Base-by-base conservation (phyloP, 306 rosid genomes). In the Quercus berberidifolia region DNA sequence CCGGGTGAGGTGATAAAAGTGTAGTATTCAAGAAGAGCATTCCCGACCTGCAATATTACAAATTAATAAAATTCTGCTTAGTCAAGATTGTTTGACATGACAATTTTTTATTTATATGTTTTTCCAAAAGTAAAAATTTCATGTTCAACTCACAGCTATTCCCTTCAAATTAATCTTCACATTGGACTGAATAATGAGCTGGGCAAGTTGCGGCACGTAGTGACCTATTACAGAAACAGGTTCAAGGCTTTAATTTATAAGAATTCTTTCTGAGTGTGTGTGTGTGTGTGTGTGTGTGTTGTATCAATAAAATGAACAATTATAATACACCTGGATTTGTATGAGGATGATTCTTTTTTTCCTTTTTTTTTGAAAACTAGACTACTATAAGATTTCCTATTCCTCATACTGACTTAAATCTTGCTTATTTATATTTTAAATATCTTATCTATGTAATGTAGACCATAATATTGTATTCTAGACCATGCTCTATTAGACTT, bases 141-240 rank as follows among this genome's bases (percentile, higher is more conserved):
- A 56, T 35, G 25, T 30, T 79, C 3, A 21, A 85, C 87, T 88
- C 49, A 83, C 91, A 33, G 81, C 87, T 72, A 88, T 64, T 6
- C 84, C 89, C 59, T 76, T 83, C 9, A 85, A 78, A 21, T 85
- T 85, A 76, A 88, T 55, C 9, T 78, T 78, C 38, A 55, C 65
- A 7, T 78, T 76, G 12, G 75, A 85, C 25, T 80, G 35, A 7
- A 81, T 35, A 74, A 88, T 76, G 23, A 88, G 91, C 18, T 76
- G 69, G n/a, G 87, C 86, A 49, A 88, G 86, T 65, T 88, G 89
- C 41, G 91, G 91, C 14, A 62, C 83, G 54, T 80, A 85, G 78
- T 85, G 91, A 78, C 87, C 91, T 87, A 67, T 31, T 15, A 23
- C 18, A 54, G 55, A 75, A 72, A 76, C 4, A 67, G 12, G 25